A percentile compares a stretch with the other conserved stretches of the same genome.
Evolutionary conservation across 2,329 filamentous ascomycete genomes (phyloP).

Genomic region (Ambrosiella xylebori): DNA sequence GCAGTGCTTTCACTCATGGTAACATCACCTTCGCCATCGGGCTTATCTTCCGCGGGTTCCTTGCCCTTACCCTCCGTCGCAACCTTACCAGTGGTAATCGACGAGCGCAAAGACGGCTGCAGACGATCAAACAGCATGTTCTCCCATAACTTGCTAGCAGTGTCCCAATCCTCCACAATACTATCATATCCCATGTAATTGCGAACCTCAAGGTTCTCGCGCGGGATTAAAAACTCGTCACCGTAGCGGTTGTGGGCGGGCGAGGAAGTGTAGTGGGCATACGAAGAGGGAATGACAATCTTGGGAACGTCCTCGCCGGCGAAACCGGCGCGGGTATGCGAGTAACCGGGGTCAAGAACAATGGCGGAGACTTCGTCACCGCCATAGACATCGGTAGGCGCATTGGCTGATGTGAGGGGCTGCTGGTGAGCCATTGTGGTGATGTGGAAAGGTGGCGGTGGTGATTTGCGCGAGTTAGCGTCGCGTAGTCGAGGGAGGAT

Average conservation of each 20-base stretch:
- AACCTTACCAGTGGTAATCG: constrained; percentile 50
- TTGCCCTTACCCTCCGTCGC: constrained; percentile 30
- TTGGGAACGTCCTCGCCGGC: constrained; percentile 96
- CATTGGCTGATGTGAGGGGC: constrained; percentile 4
- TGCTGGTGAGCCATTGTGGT: background rate
- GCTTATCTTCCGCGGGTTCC: constrained; percentile 19
- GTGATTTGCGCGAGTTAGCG: background rate
- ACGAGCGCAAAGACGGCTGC: constrained; percentile 57
- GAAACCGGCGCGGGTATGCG: constrained; percentile 80
- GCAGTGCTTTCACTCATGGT: constrained; percentile 31
- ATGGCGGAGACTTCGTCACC: constrained; percentile 93
- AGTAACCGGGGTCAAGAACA: constrained; percentile 88
- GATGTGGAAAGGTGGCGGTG: background rate
- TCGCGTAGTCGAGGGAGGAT: background rate
- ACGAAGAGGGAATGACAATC: constrained; percentile 78
- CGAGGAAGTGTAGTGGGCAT: constrained; percentile 41
- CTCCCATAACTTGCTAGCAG: constrained; percentile 78
- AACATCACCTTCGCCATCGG: constrained; percentile 45
- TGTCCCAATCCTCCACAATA: constrained; percentile 92
- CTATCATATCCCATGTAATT: constrained; percentile 86
- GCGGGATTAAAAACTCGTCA: constrained; percentile 74
- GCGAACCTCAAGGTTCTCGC: constrained; percentile 60
- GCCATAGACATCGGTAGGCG: constrained; percentile 44
- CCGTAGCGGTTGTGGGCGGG: constrained; percentile 53
- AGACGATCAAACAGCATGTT: constrained; percentile 77